phyloP scores from a whole-genome alignment of 345 rosid species.

The Eucalyptus polybractea region DNA sequence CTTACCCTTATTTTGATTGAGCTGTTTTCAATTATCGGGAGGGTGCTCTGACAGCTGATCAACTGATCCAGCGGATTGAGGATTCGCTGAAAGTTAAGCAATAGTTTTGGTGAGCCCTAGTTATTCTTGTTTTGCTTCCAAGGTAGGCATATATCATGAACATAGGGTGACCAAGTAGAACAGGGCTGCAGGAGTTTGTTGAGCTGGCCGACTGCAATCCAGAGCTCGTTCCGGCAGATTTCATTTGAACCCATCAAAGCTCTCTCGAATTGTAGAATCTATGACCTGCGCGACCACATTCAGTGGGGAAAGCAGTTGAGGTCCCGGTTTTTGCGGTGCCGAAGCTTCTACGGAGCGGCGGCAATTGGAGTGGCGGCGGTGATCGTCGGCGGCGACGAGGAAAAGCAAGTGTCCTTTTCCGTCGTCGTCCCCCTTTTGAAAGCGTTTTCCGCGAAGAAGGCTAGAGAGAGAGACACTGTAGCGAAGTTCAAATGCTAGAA shows the following conservation, averaged over 20 bases:
- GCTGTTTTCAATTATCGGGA: constrained; percentile 16
- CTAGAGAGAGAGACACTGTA: background rate
- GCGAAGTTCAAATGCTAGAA: background rate
- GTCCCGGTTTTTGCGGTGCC: background rate
- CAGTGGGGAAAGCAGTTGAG: background rate
- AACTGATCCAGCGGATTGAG: constrained; percentile 53
- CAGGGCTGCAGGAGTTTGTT: constrained; percentile 64
- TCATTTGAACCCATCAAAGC: constrained; percentile 68
- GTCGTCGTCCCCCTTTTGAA: background rate
- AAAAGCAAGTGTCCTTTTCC: background rate
- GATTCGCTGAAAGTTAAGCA: constrained; percentile 51
- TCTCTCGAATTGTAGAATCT: background rate
- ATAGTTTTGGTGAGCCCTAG: constrained; percentile 14
- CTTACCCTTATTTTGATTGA: background rate
- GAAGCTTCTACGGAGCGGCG: background rate
- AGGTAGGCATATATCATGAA: background rate
- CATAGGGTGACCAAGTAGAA: constrained; percentile 64
- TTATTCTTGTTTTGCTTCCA: background rate
- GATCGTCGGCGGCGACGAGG: fast-evolving
- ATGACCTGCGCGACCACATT: background rate
- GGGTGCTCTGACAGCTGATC: constrained; percentile 62
- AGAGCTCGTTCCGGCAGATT: constrained; percentile 62
- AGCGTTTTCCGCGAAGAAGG: background rate
- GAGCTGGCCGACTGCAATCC: constrained; percentile 69
- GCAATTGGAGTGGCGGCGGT: fast-evolving